Conservation (phyloP, 345 rosid genomes). For the Carallia pectinifolia region DNA sequence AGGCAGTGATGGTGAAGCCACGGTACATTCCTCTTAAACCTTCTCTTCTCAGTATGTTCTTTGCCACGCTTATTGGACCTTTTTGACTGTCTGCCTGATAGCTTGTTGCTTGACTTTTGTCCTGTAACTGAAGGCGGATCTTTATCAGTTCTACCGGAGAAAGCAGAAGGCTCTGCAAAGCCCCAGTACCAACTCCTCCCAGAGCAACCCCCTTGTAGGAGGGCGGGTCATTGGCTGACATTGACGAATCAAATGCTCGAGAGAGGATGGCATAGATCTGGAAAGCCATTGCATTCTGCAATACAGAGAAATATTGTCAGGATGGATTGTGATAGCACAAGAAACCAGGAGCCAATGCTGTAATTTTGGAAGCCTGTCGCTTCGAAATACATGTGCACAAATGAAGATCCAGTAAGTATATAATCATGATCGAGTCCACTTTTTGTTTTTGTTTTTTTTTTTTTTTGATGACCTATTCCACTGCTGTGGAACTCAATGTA, state of each 20-base stretch:
- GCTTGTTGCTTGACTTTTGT: constrained; percentile 13
- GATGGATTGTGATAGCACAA: background rate
- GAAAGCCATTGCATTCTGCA: constrained; percentile 96
- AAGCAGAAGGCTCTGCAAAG: constrained; percentile 71
- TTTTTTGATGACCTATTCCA: too few species aligned
- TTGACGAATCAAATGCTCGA: constrained; percentile 57
- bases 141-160: constrained; percentile 78
- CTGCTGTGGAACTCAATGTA: too few species aligned
- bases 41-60: constrained; percentile 50
- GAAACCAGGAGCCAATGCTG: background rate
- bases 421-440: too few species aligned
- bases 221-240: constrained; percentile 58
- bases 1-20: constrained; percentile 64
- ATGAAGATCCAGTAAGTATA: too few species aligned
- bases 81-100: constrained; percentile 9
- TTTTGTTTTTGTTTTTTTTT: too few species aligned
- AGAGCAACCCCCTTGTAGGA: constrained; percentile 78
- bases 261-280: constrained; percentile 83
- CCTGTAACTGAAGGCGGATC: constrained; percentile 79
- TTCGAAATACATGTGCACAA: too few species aligned
- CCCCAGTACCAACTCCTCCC: constrained; percentile 84
- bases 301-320: constrained; percentile 7
- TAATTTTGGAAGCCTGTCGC: background rate
- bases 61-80: constrained; percentile 65
- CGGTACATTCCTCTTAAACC: constrained; percentile 69